Base-by-base conservation (phyloP, 179 eudicot genomes). In the Kewa caespitosa region DNA sequence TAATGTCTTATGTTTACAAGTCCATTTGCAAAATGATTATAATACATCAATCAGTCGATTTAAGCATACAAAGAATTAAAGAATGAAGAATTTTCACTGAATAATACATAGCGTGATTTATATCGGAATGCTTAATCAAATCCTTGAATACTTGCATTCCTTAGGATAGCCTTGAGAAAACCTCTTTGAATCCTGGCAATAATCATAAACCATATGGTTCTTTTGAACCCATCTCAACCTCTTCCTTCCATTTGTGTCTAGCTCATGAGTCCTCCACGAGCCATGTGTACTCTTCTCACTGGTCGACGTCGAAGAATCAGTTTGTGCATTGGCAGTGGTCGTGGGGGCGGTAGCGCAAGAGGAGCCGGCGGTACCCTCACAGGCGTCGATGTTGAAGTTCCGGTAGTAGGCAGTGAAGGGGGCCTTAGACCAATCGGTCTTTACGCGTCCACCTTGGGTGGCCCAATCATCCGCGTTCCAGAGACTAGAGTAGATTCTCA, bases 401-500 rank as follows among this genome's bases (percentile, higher is more conserved):
- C 82, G 66, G 79, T 81, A 81, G 82, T 84, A 81, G 13, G 84
- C 86, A 1, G 81, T 67, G 77, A 84, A 84, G 1, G 86, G 86
- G 23, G 84, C 86, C 79, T 83, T 80, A 30, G 84, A 32, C 84
- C 84, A 84, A 57, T 84, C 86, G 10, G 86, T 81, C 78, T 81
- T 84, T 25, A 81, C 77, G 0, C 73, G 72, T 20, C 86, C 87
- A 0, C 87, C 87, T 78, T 84, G 87, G 2, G 87, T 84, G 28
- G 87, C 87, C 86, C 84, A 84, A 43, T 84, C 80, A 67, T 84
- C 84, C 2, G 87, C 87, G 12, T 84, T 84, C 87, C 87, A 84
- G 15, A 84, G 63, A 69, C 87, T 84, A 10, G 84, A 84, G 84
- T 84, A 84, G 50, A 84, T 78, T 71, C 39, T 84, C 87, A 84